Evolutionary conservation across 2,329 filamentous ascomycete genomes (phyloP).

Genomic region (Aspergillus sojae): DNA sequence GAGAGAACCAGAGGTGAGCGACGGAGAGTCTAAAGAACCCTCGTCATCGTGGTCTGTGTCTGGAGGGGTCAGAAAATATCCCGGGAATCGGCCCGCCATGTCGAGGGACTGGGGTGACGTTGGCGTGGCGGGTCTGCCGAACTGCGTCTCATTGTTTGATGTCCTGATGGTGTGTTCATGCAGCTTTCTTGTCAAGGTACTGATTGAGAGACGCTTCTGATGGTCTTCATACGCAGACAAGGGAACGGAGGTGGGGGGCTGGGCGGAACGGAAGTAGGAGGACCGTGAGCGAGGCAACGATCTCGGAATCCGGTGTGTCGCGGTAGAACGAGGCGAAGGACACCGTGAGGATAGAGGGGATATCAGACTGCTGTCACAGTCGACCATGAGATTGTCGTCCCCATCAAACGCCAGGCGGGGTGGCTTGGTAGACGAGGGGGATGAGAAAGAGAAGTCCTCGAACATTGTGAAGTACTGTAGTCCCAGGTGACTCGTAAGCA

Average conservation of each 20-base stretch:
- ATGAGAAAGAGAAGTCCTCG: conserved; percentile 46
- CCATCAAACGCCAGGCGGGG: conserved; percentile 32
- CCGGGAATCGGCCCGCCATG: conserved; percentile 18
- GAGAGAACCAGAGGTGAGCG: conserved; percentile 59
- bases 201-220: conserved; percentile 42
- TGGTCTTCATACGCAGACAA: conserved; percentile 43
- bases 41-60: conserved; percentile 45
- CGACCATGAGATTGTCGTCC: conserved; percentile 39
- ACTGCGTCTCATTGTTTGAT: conserved; percentile 16
- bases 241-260: conserved; percentile 46
- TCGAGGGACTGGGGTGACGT: conserved; percentile 14
- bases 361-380: conserved; percentile 41
- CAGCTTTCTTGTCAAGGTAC: conserved; percentile 43
- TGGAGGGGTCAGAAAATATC: conserved; percentile 40
- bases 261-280: conserved; percentile 37
- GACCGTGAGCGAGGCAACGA: conserved; percentile 35
- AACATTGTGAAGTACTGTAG: conserved; percentile 35
- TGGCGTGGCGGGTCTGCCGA: conserved; percentile 22
- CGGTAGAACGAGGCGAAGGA: conserved; percentile 40
- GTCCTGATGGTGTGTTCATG: conserved; percentile 43
- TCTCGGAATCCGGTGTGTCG: conserved; percentile 33
- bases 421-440: conserved; percentile 35
- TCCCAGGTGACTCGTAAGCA: not conserved
- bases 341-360: conserved; percentile 47
- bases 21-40: conserved; percentile 51